Evolutionary conservation across 2,329 filamentous ascomycete genomes (phyloP), one percentile per base, ranked within the genome.

Genomic region (Rutstroemia sp.): DNA sequence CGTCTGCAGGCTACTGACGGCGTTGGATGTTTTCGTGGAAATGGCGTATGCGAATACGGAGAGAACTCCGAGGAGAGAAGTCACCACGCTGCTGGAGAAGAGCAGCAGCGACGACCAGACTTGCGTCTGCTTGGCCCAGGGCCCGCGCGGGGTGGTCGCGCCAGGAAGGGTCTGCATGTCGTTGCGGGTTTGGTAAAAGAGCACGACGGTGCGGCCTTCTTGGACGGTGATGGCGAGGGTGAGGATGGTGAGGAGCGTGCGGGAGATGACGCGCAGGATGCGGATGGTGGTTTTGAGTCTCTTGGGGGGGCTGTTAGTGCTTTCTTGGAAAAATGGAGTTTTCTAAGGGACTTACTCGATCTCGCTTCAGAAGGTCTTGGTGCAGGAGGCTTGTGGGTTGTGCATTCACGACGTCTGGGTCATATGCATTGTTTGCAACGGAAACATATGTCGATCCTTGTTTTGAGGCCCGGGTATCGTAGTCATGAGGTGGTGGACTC

Each of bases 81-180:
- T 61, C 2, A 63, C 39, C 1, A 53, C 44, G 2, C 60, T 58
- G 3, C 53, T 49, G 12, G 51, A 25, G 27, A 63, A 55, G 9
- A 63, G 57, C 51, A 63, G 54, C 27, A 63, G 56, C 0, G 59
- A 47, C 2, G 61, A 58, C 60, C 62, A 58, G 5, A 59, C 23
- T 19, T 55, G 34, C 2, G 46, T 45, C 16, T 55, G 21, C 3
- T 27, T 12, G 18, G 46, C 45, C 53, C 53, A 55, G 5, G 53
- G 46, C 3, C 53, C 53, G 7, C 53, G 34, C 2, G 45, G 34
- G 12, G 18, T 25, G 5, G 25, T 18, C 2, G 50, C 27, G 3
- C 8, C 41, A 5, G 50, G 41, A 2, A 41, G 41, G 2, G 4
- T 45, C 8, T 41, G 41, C 19, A 55, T 23, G 18, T 50, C 46